A percentile compares a stretch with the other conserved stretches of the same genome.
Conservation (phyloP, 352 stramenopile genomes). For the Globisporangium middletonii region DNA sequence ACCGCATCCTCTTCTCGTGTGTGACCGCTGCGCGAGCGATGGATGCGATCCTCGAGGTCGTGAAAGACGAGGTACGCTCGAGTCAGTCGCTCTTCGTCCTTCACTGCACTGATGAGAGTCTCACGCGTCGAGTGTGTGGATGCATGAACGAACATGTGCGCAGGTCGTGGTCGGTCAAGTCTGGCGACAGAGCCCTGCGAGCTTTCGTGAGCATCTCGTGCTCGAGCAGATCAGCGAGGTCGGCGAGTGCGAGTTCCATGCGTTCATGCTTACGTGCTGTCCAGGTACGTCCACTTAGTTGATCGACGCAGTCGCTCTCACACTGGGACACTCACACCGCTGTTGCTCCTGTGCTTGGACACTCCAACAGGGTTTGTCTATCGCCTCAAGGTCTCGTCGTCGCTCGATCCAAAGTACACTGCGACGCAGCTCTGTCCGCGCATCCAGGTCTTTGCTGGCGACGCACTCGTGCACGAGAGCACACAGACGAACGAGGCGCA, state of each 20-base stretch:
- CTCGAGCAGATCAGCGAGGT: conserved; percentile 23
- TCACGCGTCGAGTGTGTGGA: not conserved
- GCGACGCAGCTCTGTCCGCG: conserved; percentile 22
- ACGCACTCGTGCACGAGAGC: conserved; percentile 34
- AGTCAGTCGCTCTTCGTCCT: not conserved
- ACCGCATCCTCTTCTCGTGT: conserved; percentile 47
- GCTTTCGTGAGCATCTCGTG: conserved; percentile 16
- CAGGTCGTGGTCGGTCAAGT: conserved; percentile 12
- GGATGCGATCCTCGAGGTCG: conserved; percentile 39
- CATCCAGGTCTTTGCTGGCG: conserved; percentile 47
- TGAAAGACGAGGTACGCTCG: conserved; percentile 31
- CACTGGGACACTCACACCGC: not conserved
- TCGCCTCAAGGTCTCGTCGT: conserved; percentile 32
- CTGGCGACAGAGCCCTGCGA: conserved; percentile 12
- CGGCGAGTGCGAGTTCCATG: conserved; percentile 34
- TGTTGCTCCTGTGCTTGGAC: not conserved
- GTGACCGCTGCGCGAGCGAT: conserved; percentile 26
- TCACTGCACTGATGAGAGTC: not conserved
- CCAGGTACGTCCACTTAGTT: conserved; percentile 10
- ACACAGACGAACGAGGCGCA: conserved; percentile 10
- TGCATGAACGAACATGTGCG: not conserved
- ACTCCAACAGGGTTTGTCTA: conserved; percentile 21
- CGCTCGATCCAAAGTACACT: conserved; percentile 12
- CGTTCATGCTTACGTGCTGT: conserved; percentile 22
- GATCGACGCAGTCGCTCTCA: not conserved